Conservation (phyloP, 495 filamentous ascomycete species). For the Penicillium flavigenum region DNA sequence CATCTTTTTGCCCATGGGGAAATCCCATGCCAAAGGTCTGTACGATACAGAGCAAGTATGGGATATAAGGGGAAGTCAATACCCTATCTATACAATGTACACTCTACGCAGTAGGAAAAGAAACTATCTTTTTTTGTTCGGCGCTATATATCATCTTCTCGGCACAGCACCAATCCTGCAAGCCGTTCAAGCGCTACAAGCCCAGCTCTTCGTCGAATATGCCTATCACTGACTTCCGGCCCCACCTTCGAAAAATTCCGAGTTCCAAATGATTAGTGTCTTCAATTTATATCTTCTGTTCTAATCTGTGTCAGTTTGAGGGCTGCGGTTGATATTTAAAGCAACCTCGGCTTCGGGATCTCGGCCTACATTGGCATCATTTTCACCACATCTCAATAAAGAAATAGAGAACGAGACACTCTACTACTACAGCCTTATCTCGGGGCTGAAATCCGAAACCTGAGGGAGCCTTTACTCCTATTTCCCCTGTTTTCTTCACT, state of each 20-base stretch:
- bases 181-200: neutral
- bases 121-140: too few species aligned
- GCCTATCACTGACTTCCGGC: constrained; percentile 8
- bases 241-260: constrained; percentile 8
- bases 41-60: too few species aligned
- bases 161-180: neutral
- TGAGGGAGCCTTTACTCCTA: neutral
- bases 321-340: neutral
- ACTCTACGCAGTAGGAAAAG: too few species aligned
- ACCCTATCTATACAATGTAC: too few species aligned
- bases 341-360: neutral
- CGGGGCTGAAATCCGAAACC: neutral
- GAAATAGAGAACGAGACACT: neutral
- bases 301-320: neutral
- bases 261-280: neutral
- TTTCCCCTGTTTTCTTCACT: neutral
- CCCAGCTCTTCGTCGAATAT: constrained; percentile 1
- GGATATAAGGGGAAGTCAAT: too few species aligned
- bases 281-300: neutral
- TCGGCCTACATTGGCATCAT: neutral
- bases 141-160: neutral
- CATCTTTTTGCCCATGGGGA: too few species aligned
- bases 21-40: too few species aligned
- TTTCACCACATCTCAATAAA: neutral
- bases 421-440: neutral